Percentiles rank a stretch among this genome's conserved stretches.
Evolutionary conservation across 139 green algal genomes (phyloP).

Genomic region (Chlamydomonas schloesseri): DNA sequence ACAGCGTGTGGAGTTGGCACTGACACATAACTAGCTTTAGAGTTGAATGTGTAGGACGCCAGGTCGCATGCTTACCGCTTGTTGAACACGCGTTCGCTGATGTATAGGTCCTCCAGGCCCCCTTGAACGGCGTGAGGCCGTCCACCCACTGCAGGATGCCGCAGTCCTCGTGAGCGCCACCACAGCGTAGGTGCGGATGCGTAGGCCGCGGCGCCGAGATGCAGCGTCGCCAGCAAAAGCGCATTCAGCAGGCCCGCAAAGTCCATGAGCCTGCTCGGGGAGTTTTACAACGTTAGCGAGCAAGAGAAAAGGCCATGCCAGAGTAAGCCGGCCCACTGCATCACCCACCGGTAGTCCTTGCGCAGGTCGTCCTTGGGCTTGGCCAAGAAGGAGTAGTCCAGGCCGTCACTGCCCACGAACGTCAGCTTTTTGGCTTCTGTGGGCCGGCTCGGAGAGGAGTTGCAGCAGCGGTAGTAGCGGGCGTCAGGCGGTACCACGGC

Average conservation of each 20-base stretch:
- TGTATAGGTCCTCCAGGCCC: slow-evolving; percentile 74
- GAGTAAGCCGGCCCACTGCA: too few relatives aligned
- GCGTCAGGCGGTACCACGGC: too few relatives aligned
- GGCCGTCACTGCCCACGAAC: slow-evolving; percentile 80
- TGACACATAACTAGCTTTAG: too few relatives aligned
- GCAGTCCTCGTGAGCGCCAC: slow-evolving; percentile 94
- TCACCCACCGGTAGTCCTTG: slow-evolving; percentile 87
- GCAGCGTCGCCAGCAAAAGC: slow-evolving; percentile 58
- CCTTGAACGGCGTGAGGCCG: slow-evolving; percentile 65
- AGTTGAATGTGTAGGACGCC: too few relatives aligned
- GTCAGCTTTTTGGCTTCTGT: slow-evolving; percentile 93
- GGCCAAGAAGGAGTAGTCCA: slow-evolving; percentile 92
- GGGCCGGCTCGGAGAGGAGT: too few relatives aligned
- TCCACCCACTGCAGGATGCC: slow-evolving; percentile 86
- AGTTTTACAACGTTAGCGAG: too few relatives aligned
- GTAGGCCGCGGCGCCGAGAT: slow-evolving; percentile 79
- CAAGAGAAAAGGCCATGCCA: too few relatives aligned
- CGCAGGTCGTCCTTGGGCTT: slow-evolving; percentile 99
- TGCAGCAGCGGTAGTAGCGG: not conserved
- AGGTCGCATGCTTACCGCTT: too few relatives aligned
- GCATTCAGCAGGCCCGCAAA: slow-evolving; percentile 65
- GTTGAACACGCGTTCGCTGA: slow-evolving; percentile 62
- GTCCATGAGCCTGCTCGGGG: slow-evolving; percentile 91
- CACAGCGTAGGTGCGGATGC: slow-evolving; percentile 90
- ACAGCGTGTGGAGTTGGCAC: too few relatives aligned